Base-by-base conservation (phyloP, 495 filamentous ascomycete species). In the Aspergillus panamensis region DNA sequence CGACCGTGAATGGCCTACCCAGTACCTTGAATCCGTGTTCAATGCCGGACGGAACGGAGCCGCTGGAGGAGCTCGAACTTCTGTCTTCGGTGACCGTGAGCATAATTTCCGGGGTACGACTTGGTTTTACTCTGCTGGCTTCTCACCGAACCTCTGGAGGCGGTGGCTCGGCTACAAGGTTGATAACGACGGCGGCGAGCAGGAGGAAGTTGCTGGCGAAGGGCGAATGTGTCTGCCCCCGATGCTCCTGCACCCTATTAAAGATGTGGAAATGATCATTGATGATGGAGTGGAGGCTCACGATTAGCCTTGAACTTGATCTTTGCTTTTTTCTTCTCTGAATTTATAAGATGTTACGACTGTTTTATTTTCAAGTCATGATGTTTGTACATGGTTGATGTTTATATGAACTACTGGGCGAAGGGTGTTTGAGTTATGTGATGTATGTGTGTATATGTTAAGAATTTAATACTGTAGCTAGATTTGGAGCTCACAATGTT, bases 51-150 rank as follows among this genome's bases (percentile, higher is more conserved):
- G 82, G 14, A 91, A 96, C 66, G 91, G 91, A 31, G 89, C 89
- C 0, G 82, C 82, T 1, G 86, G 85, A 17, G 91, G 90, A 19
- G 81, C 86, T 2, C 77, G 89, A 37, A 85, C 86, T 0, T 83
- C 82, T 8, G 84, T 96, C 4, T 97, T 91, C 64, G 86, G 92
- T 30, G 87, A 92, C 48, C 78, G 88, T 19, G 92, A 97, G 69
- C 91, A 97, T 65, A 97, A 96, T 66, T 89, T 97, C 69, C 71
- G 73, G 40, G 92, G 94, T 1, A 85, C 88, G 40, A 96, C 86
- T 13, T 98, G 94, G 94, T 97, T 93, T 70, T 97, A 96, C 68
- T 89, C 96, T 64, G 89, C 91, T 3, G 87, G 88, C 0, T 96
- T 95, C 63, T 82, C 89, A 20, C 82, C 82, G 6, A 91, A 91